These are phyloP conservation scores for Rhododendron griersonianum DNA, from an alignment of 148 eudicot species.

Conservation along the genomic window DNA sequence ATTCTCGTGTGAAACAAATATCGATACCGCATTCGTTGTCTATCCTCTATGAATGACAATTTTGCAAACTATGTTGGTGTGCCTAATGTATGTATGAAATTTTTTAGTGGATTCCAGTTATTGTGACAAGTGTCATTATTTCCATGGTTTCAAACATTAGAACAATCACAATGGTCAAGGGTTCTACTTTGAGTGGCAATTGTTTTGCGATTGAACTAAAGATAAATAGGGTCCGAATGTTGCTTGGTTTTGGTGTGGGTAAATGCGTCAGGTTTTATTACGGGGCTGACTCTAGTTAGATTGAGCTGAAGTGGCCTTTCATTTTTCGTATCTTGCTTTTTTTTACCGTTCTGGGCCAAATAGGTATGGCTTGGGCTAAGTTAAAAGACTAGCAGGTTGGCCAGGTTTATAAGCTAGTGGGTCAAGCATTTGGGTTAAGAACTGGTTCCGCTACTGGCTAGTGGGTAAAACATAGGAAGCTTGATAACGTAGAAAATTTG, in stretches of 20 bases:
- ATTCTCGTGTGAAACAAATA: not conserved
- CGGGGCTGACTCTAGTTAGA: not conserved
- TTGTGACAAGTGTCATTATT: not conserved
- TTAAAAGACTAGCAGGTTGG: not conserved
- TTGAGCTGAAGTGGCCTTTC: no score
- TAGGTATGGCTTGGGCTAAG: not conserved
- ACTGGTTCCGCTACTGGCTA: not conserved
- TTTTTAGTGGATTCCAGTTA: not conserved
- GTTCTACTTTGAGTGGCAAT: not conserved
- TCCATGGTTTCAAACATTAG: no score
- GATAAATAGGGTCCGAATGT: not conserved
- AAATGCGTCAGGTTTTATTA: not conserved
- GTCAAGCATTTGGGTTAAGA: not conserved
- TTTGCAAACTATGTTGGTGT: not conserved
- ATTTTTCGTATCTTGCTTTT: no score
- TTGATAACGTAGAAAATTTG: not conserved
- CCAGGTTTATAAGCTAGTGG: not conserved
- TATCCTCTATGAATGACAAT: not conserved
- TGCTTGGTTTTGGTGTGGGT: not conserved
- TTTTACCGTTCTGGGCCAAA: no score
- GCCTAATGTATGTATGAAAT: not conserved
- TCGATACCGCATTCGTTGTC: not conserved
- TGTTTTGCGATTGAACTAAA: not conserved
- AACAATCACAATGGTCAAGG: not conserved
- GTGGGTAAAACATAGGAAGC: not conserved